phyloP scores from a whole-genome alignment of 2,329 filamentous ascomycete species.

The Amesomyces nigricolor region DNA sequence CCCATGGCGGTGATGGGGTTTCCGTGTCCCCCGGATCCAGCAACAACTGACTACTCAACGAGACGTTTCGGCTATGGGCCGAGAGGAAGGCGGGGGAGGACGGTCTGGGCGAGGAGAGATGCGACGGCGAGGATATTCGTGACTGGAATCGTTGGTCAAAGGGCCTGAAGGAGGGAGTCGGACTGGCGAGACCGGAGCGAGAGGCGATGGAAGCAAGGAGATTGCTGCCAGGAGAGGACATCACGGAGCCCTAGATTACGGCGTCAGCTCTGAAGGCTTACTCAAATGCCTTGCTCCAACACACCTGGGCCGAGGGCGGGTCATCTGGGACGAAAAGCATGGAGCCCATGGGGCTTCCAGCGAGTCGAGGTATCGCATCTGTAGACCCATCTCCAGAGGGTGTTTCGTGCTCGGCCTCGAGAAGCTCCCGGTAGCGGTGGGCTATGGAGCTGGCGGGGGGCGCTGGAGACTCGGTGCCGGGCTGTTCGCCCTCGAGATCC shows the following conservation, averaged over 20 bases:
- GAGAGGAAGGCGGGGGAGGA: slow-evolving; percentile 72
- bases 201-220: slow-evolving; percentile 64
- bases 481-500: slow-evolving; percentile 33
- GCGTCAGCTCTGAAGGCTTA: not conserved
- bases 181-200: slow-evolving; percentile 59
- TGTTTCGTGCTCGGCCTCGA: slow-evolving; percentile 40
- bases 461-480: slow-evolving; percentile 25
- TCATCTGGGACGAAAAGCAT: slow-evolving; percentile 72
- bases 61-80: slow-evolving; percentile 75
- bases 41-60: slow-evolving; percentile 64
- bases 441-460: slow-evolving; percentile 32
- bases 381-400: slow-evolving; percentile 49
- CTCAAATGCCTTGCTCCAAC: slow-evolving; percentile 22
- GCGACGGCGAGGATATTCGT: slow-evolving; percentile 62
- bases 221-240: slow-evolving; percentile 68
- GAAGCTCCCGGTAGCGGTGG: slow-evolving; percentile 42
- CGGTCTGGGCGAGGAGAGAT: slow-evolving; percentile 56
- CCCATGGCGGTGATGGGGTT: slow-evolving; percentile 79
- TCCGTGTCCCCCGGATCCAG: slow-evolving; percentile 60
- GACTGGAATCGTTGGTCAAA: slow-evolving; percentile 95
- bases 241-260: slow-evolving; percentile 47
- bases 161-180: slow-evolving; percentile 78
- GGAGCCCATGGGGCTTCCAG: slow-evolving; percentile 64
- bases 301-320: slow-evolving; percentile 74
- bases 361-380: slow-evolving; percentile 48